These are phyloP conservation scores for Vitis labrusca DNA, from an alignment of 164 flowering plant genomes.

Conservation along the genomic window DNA sequence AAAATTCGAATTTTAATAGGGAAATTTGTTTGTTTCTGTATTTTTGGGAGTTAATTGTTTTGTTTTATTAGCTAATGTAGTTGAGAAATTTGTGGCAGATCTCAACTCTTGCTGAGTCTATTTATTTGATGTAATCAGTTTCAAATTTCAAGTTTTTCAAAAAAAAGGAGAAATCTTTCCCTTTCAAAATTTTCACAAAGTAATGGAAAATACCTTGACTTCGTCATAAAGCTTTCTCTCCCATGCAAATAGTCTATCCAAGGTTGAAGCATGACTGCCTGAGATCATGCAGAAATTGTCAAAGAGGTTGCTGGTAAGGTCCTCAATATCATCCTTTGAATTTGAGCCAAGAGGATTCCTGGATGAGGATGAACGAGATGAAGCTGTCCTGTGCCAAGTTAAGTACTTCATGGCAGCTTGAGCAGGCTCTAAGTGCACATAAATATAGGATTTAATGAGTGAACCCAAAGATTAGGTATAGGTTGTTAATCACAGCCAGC, in stretches of 20 bases:
- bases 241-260: slow-evolving; percentile 95
- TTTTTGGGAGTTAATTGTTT: too few relatives aligned
- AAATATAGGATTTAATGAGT: slow-evolving; percentile 2
- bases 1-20: too few relatives aligned
- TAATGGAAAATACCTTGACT: slow-evolving; percentile 69
- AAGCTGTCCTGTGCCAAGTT: slow-evolving; percentile 90
- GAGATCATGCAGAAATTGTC: slow-evolving; percentile 77
- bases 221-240: slow-evolving; percentile 97
- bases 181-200: too few relatives aligned
- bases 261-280: slow-evolving; percentile 94
- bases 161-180: too few relatives aligned
- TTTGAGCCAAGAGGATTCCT: slow-evolving; percentile 60
- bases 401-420: slow-evolving; percentile 60
- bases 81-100: too few relatives aligned
- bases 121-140: too few relatives aligned
- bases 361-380: slow-evolving; percentile 82
- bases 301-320: slow-evolving; percentile 40
- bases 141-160: too few relatives aligned
- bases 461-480: neutral
- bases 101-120: too few relatives aligned
- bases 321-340: slow-evolving; percentile 51
- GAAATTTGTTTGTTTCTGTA: too few relatives aligned
- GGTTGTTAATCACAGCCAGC: neutral
- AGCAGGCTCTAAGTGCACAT: slow-evolving; percentile 47
- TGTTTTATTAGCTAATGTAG: too few relatives aligned